A percentile compares a stretch with the other conserved stretches of the same genome.
These are phyloP conservation scores for Cerioporus squamosus DNA, from an alignment of 1,284 basidiomycete species.

Conservation along the genomic window DNA sequence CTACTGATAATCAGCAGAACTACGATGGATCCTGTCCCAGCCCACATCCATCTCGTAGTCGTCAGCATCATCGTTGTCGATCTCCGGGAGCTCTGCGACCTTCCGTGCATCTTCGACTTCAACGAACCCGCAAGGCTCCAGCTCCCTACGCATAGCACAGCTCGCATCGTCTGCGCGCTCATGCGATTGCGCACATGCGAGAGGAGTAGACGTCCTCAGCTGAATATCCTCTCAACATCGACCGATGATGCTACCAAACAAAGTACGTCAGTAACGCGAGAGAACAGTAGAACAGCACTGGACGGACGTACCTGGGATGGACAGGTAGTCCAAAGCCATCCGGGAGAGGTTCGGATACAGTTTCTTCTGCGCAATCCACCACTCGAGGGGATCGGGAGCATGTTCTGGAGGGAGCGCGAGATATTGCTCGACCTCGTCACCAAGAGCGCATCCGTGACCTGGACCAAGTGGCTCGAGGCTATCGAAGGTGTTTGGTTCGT, in stretches of 20 bases:
- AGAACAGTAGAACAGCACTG: too few species aligned
- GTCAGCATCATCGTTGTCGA: not conserved
- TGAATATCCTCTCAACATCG: not conserved
- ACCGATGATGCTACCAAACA: not conserved
- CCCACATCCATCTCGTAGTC: not conserved
- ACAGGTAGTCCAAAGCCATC: not conserved
- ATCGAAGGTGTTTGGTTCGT: too few species aligned
- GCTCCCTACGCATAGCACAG: not conserved
- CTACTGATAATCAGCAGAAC: too few species aligned
- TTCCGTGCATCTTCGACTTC: not conserved
- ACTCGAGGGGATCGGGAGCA: not conserved
- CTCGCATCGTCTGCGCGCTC: not conserved
- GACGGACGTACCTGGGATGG: not conserved
- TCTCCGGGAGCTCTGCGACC: not conserved
- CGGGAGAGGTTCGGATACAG: not conserved
- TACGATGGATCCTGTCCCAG: not conserved
- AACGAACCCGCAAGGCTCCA: not conserved
- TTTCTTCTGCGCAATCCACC: not conserved
- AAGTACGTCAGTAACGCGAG: not conserved
- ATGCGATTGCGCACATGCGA: not conserved
- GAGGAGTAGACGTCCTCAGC: not conserved
- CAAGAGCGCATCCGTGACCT: too few species aligned
- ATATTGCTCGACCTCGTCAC: too few species aligned
- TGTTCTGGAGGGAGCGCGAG: not conserved
- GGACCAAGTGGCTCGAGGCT: too few species aligned